Percentiles rank a stretch among this genome's conserved stretches.
Evolutionary conservation across 2,329 filamentous ascomycete genomes (phyloP).

Genomic region (Pezicula neosporulosa): DNA sequence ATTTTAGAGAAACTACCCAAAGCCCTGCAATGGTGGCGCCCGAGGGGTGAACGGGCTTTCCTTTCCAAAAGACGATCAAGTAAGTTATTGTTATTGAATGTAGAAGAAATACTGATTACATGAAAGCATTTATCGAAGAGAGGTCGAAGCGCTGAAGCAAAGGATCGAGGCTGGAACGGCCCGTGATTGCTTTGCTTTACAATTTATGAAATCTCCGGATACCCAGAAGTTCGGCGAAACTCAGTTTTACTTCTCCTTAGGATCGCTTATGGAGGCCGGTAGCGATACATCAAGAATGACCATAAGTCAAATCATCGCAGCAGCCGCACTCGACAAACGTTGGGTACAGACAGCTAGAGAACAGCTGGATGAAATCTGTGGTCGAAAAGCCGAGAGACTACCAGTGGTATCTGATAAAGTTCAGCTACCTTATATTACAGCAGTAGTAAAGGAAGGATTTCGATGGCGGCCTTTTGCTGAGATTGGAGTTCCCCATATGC

Average conservation of each 20-base stretch:
- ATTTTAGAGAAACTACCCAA: slow-evolving; percentile 27
- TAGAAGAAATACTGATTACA: slow-evolving; percentile 1
- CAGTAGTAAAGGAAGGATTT: slow-evolving; percentile 41
- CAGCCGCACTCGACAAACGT: slow-evolving; percentile 18
- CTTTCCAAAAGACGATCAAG: slow-evolving; percentile 15
- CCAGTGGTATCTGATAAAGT: slow-evolving; percentile 37
- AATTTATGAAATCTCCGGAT: slow-evolving; percentile 26
- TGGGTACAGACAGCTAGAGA: slow-evolving; percentile 30
- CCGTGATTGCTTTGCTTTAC: slow-evolving; percentile 26
- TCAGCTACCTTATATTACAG: slow-evolving; percentile 37
- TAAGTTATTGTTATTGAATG: neutral
- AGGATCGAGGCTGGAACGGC: slow-evolving; percentile 21
- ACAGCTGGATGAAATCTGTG: slow-evolving; percentile 40
- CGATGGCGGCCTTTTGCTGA: slow-evolving; percentile 41
- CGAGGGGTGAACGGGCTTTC: slow-evolving; percentile 18
- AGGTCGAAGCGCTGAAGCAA: slow-evolving; percentile 18
- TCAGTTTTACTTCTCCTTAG: slow-evolving; percentile 27
- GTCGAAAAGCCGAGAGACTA: slow-evolving; percentile 31
- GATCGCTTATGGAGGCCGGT: slow-evolving; percentile 37
- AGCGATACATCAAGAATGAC: slow-evolving; percentile 37
- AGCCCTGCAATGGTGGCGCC: slow-evolving; percentile 26
- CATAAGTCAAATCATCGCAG: slow-evolving; percentile 26
- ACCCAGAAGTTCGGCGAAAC: slow-evolving; percentile 14
- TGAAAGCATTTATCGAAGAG: slow-evolving; percentile 19
- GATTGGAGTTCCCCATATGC: slow-evolving; percentile 33